Evolutionary conservation across 73 alveolate genomes (phyloP), one percentile per base, ranked within the genome.

Genomic region (Loxodes magnus): DNA sequence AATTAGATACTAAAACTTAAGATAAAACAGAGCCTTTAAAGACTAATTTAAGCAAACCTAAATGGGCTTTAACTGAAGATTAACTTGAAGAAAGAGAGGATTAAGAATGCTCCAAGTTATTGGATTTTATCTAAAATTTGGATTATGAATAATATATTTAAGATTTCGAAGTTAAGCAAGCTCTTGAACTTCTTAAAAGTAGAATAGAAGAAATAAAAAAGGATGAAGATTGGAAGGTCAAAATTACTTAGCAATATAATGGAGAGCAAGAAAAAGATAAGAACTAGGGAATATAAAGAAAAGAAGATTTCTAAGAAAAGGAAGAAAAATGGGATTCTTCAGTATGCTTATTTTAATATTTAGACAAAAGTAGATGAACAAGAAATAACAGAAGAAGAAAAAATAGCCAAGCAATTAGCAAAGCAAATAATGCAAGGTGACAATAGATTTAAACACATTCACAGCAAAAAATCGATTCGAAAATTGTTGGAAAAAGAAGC

Each of bases 131-230:
- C 42, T 67, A 85, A 28, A 87, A 80, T 62, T 55, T 85, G 20
- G 96, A 85, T 57, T 85, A 85, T 61, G 96, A 85, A 41, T 52
- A 69, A 59, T 80, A 66, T 38, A 75, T 85, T 67, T 82, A 85
- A 37, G 96, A 85, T 69, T 67, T 80, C 15, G 96, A 85, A 50
- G 93, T 85, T 22, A 46, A 76, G 51, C 75, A 70, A 17, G 90
- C 90, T 56, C 67, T 85, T 7, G 90, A 87, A 12, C 62, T 85
- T 14, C 61, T 85, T 9, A 73, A 76, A 63, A 80, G 67, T 26
- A 39, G 96, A 54, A 82, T 84, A 2, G 51, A 49, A 15, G 96
- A 85, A 49, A 57, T 85, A 43, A 70, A 80, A 67, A 71, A 75
- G 28, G 82, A 80, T 42, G 85, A 67, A 29, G 81, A 67, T 33